Percentiles rank a stretch among this genome's conserved stretches.
phyloP scores from a whole-genome alignment of 2,329 filamentous ascomycete species.

The Clonostachys rhizophaga region DNA sequence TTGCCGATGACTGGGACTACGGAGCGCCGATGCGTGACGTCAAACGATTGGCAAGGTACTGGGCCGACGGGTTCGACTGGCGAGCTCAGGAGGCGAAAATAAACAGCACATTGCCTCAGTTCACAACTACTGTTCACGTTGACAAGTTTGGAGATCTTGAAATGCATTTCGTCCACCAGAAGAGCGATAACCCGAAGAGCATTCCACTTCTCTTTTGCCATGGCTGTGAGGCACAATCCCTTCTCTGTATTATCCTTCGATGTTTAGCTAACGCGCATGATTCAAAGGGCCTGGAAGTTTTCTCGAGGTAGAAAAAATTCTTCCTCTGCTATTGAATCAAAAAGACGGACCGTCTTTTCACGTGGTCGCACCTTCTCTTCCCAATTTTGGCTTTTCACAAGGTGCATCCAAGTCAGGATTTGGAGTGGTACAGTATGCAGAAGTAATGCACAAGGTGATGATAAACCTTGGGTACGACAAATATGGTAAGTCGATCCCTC shows the following conservation, averaged over 20 bases:
- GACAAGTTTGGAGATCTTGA: constrained; percentile 55
- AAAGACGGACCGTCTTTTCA: constrained; percentile 39
- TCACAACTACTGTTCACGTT: constrained; percentile 36
- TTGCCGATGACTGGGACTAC: constrained; percentile 23
- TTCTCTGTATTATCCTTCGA: too few relatives aligned
- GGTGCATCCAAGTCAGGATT: constrained; percentile 21
- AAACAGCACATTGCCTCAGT: constrained; percentile 53
- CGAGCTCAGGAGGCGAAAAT: constrained; percentile 50
- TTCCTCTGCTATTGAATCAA: constrained; percentile 36
- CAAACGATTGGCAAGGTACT: constrained; percentile 25
- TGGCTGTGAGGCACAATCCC: constrained; percentile 40
- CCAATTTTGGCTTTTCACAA: constrained; percentile 40
- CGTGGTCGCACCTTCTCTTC: constrained; percentile 52
- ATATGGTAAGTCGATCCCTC: constrained; percentile 14
- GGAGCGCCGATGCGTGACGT: constrained; percentile 23
- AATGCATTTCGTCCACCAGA: constrained; percentile 61
- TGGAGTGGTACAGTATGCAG: constrained; percentile 29
- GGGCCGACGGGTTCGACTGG: constrained; percentile 55
- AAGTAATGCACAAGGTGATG: constrained; percentile 66
- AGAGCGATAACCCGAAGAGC: constrained; percentile 40
- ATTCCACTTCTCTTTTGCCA: constrained; percentile 66
- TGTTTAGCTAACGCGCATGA: background rate
- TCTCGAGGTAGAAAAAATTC: constrained; percentile 59
- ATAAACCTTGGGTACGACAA: constrained; percentile 51
- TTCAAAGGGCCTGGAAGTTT: constrained; percentile 59